Evolutionary conservation across 306 rosid species (phyloP).

Genomic region (Acacia crassicarpa): DNA sequence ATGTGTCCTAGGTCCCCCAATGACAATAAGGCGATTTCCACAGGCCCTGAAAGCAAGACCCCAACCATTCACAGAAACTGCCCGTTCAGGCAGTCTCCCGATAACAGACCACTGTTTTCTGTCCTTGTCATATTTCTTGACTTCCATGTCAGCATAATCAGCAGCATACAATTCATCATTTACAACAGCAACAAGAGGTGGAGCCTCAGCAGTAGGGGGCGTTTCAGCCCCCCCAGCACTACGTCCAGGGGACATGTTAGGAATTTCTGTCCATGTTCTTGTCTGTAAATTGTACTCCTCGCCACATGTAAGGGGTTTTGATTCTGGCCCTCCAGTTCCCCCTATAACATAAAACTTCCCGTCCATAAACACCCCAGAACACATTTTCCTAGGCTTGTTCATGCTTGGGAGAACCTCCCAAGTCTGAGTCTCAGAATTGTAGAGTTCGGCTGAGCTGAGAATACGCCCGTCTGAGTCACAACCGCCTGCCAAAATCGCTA

Average conservation of each 20-base stretch:
- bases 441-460: constrained; percentile 66
- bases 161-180: constrained; percentile 77
- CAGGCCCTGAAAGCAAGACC: constrained; percentile 93
- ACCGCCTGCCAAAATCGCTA: constrained; percentile 86
- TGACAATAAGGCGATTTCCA: constrained; percentile 76
- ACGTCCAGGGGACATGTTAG: constrained; percentile 83
- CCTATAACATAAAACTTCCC: constrained; percentile 75
- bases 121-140: constrained; percentile 64
- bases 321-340: constrained; percentile 73
- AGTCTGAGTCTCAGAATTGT: constrained; percentile 72
- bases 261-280: constrained; percentile 64
- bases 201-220: constrained; percentile 80
- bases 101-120: constrained; percentile 50
- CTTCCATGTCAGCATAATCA: constrained; percentile 82
- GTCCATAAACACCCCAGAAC: constrained; percentile 88
- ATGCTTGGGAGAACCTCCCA: constrained; percentile 73
- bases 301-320: constrained; percentile 70
- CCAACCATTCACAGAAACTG: constrained; percentile 86
- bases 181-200: constrained; percentile 89
- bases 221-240: constrained; percentile 43
- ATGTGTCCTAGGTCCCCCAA: constrained; percentile 68
- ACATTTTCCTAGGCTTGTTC: constrained; percentile 84
- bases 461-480: constrained; percentile 70
- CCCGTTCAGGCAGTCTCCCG: constrained; percentile 81
- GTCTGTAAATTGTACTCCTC: constrained; percentile 73